A percentile compares a stretch with the other conserved stretches of the same genome.
Evolutionary conservation across 1,284 basidiomycete genomes (phyloP).

Genomic region (Moniliella sp.): DNA sequence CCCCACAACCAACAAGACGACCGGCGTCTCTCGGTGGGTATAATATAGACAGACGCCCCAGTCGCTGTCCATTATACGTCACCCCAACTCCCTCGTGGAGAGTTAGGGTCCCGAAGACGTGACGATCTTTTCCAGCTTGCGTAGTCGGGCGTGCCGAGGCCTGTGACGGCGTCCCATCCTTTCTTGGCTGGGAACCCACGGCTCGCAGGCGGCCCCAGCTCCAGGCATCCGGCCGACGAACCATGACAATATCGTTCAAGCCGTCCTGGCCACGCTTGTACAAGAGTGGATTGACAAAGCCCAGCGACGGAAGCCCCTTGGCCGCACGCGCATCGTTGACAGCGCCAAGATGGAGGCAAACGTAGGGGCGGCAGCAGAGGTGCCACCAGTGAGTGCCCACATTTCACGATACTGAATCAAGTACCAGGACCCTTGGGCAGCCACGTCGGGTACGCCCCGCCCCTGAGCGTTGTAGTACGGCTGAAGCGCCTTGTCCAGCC

Average conservation of each 20-base stretch:
- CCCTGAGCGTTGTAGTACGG: conserved; percentile 3
- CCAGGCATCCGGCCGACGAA: conserved; percentile 24
- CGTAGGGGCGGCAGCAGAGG: conserved; percentile 41
- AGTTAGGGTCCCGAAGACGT: too few relatives aligned
- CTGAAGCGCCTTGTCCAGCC: neutral
- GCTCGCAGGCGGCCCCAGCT: neutral
- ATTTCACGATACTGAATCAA: conserved; percentile 6
- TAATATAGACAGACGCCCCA: too few relatives aligned
- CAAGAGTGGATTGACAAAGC: conserved; percentile 41
- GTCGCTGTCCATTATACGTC: too few relatives aligned
- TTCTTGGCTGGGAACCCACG: conserved; percentile 16
- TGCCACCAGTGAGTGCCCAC: conserved; percentile 36
- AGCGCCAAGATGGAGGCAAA: conserved; percentile 42
- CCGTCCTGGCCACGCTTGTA: conserved; percentile 32
- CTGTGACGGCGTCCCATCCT: conserved; percentile 23
- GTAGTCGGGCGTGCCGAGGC: conserved; percentile 20
- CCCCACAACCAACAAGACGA: too few relatives aligned
- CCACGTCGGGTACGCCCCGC: conserved; percentile 4
- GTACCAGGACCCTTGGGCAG: conserved; percentile 5
- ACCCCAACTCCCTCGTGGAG: too few relatives aligned
- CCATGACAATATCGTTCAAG: conserved; percentile 40
- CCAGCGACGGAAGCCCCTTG: conserved; percentile 36
- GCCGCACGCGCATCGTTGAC: conserved; percentile 40
- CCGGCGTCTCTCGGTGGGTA: too few relatives aligned
- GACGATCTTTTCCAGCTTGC: too few relatives aligned